phyloP scores from a whole-genome alignment of 2,329 filamentous ascomycete species.

The Teratosphaeria gauchensis region DNA sequence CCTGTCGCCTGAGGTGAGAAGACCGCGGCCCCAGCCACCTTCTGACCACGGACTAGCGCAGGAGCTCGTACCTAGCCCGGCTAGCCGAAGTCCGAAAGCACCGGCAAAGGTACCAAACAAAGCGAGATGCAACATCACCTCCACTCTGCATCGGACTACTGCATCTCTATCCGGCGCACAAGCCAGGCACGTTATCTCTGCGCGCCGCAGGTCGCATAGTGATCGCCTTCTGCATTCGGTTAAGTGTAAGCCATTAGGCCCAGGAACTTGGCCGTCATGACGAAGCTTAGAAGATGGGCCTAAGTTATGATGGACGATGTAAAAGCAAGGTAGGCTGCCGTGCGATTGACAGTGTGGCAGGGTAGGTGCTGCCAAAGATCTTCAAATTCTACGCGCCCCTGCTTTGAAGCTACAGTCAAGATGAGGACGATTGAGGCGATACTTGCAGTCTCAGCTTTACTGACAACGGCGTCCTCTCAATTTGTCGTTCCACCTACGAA shows the following conservation, averaged over 20 bases:
- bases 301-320: background rate
- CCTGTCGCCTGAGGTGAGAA: too few relatives aligned
- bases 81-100: background rate
- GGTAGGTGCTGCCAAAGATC: background rate
- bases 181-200: background rate
- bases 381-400: background rate
- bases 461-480: conserved; percentile 22
- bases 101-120: background rate
- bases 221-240: background rate
- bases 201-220: background rate
- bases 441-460: background rate
- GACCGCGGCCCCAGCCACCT: background rate
- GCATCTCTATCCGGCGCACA: background rate
- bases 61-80: background rate
- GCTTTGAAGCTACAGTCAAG: background rate
- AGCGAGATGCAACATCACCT: background rate
- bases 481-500: conserved; percentile 38
- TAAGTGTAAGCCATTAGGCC: background rate
- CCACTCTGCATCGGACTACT: background rate
- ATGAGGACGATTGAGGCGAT: background rate
- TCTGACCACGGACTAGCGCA: background rate
- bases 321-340: background rate
- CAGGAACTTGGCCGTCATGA: background rate
- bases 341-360: background rate
- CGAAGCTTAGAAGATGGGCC: background rate